Evolutionary conservation across 2,329 filamentous ascomycete genomes (phyloP), one percentile per base, ranked within the genome.

Genomic region (Parafenestella ontariensis): DNA sequence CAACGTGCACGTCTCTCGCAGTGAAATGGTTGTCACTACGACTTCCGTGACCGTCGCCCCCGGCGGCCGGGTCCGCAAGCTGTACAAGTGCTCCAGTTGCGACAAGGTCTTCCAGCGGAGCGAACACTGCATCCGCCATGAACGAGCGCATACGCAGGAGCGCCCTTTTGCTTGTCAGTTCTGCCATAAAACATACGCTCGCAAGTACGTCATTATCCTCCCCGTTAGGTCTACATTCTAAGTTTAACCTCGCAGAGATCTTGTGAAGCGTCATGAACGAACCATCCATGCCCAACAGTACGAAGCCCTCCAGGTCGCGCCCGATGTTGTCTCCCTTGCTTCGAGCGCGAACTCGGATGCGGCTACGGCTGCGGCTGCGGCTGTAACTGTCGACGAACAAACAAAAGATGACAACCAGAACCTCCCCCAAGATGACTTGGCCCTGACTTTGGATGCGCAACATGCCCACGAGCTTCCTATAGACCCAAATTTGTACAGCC

Each of bases 41-140:
- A 46, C 43, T 8, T 28, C 42, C n/a, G 43, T 46, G 6, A 46
- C 43, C 15, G 17, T 46, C 17, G 31, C 43, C 3, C 43, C 43
- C 7, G 43, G 31, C 17, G 43, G 29, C 18, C 43, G 43, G 1
- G 29, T 46, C 11, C 43, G 43, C 10, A 46, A 46, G 20, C 31
- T 34, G 8, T 46, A 48, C 46, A 41, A 41, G 15, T 58, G 54
- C 39, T 39, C 49, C 6, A 52, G 68, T 46, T 75, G 72, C 55
- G 60, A 61, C 26, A 62, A 66, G 43, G 55, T 64, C 15, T 75
- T 75, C 61, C 74, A 74, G 50, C 62, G 72, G 33, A 70, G 63
- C 26, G 72, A 75, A 54, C 72, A 75, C 57, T 73, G 71, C 44
- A 64, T 70, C 47, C 64, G 72, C 24, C 72, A 75, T 54, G 70